Evolutionary conservation across 2,329 filamentous ascomycete species (phyloP).

Genomic region (Aspergillus novofumigatus): DNA sequence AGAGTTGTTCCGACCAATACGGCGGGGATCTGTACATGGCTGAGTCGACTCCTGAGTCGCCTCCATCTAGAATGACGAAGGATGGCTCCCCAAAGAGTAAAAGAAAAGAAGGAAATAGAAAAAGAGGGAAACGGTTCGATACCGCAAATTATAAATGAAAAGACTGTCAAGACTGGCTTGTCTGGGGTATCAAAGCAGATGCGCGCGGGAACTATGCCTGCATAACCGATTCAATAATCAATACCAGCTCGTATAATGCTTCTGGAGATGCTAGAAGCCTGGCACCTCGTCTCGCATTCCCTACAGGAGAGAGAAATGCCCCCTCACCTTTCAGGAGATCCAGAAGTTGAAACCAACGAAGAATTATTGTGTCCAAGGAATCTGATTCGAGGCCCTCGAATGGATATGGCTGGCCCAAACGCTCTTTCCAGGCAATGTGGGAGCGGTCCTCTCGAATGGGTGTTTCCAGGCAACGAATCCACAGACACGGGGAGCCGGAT

Average conservation of each 20-base stretch:
- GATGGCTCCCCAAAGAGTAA: constrained; percentile 9
- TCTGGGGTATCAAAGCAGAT: constrained; percentile 23
- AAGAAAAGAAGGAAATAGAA: not conserved
- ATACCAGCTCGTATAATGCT: constrained; percentile 15
- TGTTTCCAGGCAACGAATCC: not conserved
- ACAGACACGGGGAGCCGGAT: not conserved
- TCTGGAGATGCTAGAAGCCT: not conserved
- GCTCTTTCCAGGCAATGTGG: not conserved
- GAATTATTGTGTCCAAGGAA: not conserved
- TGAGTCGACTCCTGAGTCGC: constrained; percentile 67
- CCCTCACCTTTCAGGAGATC: not conserved
- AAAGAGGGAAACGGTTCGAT: not conserved
- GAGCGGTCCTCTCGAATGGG: not conserved
- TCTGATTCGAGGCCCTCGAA: not conserved
- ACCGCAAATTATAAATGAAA: constrained; percentile 3
- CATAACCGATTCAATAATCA: constrained; percentile 24
- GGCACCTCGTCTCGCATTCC: not conserved
- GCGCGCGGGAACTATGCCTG: constrained; percentile 10
- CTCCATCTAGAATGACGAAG: constrained; percentile 30
- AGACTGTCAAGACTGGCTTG: constrained; percentile 13
- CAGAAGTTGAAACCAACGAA: not conserved
- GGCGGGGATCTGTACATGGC: constrained; percentile 73
- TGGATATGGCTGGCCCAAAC: not conserved
- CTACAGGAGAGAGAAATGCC: not conserved
- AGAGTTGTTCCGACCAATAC: constrained; percentile 74